These are phyloP conservation scores for Thraustochytrium sp. DNA, from an alignment of 352 stramenopile species.

Conservation along the genomic window DNA sequence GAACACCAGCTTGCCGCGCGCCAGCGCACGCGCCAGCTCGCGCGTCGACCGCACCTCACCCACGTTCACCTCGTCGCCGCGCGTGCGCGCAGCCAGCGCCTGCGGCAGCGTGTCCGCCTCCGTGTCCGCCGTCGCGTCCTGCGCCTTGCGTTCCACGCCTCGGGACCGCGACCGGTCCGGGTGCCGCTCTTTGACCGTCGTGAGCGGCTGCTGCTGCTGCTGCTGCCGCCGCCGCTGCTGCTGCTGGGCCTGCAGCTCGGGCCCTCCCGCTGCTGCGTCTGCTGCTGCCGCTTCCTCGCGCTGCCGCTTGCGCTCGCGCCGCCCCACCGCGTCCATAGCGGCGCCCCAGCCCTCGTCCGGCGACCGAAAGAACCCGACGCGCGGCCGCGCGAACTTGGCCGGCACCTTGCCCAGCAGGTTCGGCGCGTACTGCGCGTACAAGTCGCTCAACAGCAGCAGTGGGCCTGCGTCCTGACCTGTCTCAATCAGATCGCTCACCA, in stretches of 20 bases:
- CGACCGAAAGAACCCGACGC: background rate
- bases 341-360: background rate
- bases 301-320: background rate
- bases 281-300: background rate
- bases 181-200: slow-evolving; percentile 1
- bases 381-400: background rate
- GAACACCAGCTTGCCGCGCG: background rate
- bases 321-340: background rate
- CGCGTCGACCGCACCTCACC: background rate
- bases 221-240: too few species aligned
- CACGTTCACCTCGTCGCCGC: slow-evolving; percentile 10
- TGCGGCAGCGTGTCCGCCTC: background rate
- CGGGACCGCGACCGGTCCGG: background rate
- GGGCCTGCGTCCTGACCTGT: slow-evolving; percentile 10
- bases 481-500: slow-evolving; percentile 5
- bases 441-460: slow-evolving; percentile 4
- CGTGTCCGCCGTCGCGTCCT: background rate
- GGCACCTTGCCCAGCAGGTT: background rate
- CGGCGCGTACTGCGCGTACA: slow-evolving; percentile 29
- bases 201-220: background rate
- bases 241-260: too few species aligned
- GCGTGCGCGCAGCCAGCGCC: background rate
- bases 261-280: background rate
- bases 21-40: background rate
- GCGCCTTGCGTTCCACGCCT: background rate